phyloP scores from a whole-genome alignment of 1,139 yeast genomes.

The Debaryomyces singareniensis region DNA sequence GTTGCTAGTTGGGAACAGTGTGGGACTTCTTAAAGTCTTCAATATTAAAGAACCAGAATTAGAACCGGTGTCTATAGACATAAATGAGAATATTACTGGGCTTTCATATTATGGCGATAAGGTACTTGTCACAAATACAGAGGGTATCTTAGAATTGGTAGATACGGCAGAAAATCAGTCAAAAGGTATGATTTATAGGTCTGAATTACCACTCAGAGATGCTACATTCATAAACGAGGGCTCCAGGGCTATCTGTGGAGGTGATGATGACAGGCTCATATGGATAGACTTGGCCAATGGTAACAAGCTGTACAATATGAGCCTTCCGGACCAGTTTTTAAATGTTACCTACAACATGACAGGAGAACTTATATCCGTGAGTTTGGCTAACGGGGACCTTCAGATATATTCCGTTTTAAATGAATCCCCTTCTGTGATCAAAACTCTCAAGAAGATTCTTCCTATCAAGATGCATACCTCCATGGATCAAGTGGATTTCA shows the following conservation, averaged over 20 bases:
- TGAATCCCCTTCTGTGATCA: constrained; percentile 29
- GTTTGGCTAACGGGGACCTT: constrained; percentile 59
- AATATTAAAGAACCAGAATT: constrained; percentile 37
- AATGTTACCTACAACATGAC: constrained; percentile 56
- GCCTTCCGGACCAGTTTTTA: constrained; percentile 49
- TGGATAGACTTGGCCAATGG: constrained; percentile 45
- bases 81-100: constrained; percentile 36
- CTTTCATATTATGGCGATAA: constrained; percentile 17
- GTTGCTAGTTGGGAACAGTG: constrained; percentile 45
- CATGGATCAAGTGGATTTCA: constrained; percentile 29
- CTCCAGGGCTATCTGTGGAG: constrained; percentile 61
- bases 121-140: constrained; percentile 25
- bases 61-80: constrained; percentile 53
- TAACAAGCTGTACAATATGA: constrained; percentile 22
- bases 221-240: constrained; percentile 67
- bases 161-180: constrained; percentile 16
- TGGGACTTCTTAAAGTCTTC: constrained; percentile 48
- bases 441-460: constrained; percentile 37
- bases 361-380: constrained; percentile 48
- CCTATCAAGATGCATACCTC: constrained; percentile 30
- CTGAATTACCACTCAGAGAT: constrained; percentile 63
- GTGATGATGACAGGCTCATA: constrained; percentile 64
- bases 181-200: constrained; percentile 26
- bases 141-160: constrained; percentile 29
- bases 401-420: constrained; percentile 56